Base-by-base conservation (phyloP, 306 rosid species). In the Biancaea sappan region DNA sequence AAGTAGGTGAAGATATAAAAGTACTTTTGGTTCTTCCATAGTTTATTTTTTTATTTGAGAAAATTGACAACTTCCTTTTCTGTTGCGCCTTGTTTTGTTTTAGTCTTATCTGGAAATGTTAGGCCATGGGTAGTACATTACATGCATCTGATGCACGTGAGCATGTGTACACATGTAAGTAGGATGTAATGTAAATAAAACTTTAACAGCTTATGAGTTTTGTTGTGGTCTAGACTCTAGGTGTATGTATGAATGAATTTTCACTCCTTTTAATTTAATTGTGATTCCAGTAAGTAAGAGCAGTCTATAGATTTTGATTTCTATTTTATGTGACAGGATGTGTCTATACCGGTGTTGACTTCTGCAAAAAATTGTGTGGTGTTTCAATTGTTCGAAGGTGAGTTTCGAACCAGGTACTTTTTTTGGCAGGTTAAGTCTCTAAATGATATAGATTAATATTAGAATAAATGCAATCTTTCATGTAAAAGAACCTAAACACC, bases 301-400 rank as follows among this genome's bases (percentile, higher is more conserved):
- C 19, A 50, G 18, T 48, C 46, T 31, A 29, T 32, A 47, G 18
- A 29, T 1, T 48, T 46, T 48, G 31, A 19, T 6, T 29, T 68
- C 31, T 50, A 31, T 34, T 31, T 66, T 69, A 37, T 75, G 29
- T 86, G 62, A 25, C 94, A 94, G 99, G 80, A 74, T 94, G 96
- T 50, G 87, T 86, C 75, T 94, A 92, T 73, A 87, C 97, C 29
- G 99, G 97, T 50, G 99, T 94, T 82, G 99, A 94, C 77, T 94
- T 94, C 87, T 94, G 99, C 88, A 94, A 94, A 84, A 94, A 94
- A 76, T 81, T 94, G 71, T 94, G 99, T 35, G 97, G 97, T 74
- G 95, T 94, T 80, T 94, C 99, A 69, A 92, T 94, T 74, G 74
- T 94, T 75, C 89, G 99, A 88, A 94, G 97, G 99, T 92, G 86